Conservation (phyloP, 352 stramenopile genomes). For the Pythium brassicae region DNA sequence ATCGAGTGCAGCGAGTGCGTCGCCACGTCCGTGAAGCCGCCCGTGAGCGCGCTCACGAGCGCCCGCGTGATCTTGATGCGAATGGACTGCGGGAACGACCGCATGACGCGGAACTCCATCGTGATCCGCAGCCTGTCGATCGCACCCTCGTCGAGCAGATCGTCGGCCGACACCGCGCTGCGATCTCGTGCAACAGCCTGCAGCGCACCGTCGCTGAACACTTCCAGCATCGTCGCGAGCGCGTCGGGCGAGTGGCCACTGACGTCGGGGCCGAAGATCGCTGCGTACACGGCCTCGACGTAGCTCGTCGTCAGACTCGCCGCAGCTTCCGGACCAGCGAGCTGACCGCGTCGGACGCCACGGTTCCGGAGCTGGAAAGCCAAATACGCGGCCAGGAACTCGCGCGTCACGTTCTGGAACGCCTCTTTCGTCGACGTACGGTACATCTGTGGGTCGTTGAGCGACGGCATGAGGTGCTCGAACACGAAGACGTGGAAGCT, state of each 20-base stretch:
- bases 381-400: constrained; percentile 37
- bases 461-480: constrained; percentile 35
- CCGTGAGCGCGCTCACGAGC: constrained; percentile 46
- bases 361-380: constrained; percentile 19
- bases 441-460: constrained; percentile 75
- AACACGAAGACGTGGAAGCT: constrained; percentile 60
- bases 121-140: constrained; percentile 61
- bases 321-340: background rate
- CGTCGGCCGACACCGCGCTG: background rate
- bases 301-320: constrained; percentile 20
- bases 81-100: constrained; percentile 68
- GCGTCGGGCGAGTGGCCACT: constrained; percentile 68
- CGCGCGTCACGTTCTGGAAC: constrained; percentile 29
- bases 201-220: constrained; percentile 37
- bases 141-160: constrained; percentile 26
- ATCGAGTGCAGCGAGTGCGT: constrained; percentile 34
- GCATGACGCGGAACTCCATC: constrained; percentile 69
- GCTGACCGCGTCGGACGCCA: background rate
- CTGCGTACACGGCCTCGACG: constrained; percentile 29
- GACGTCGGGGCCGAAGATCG: constrained; percentile 45
- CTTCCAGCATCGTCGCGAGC: constrained; percentile 58
- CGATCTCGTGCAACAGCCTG: constrained; percentile 10
- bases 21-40: constrained; percentile 36
- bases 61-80: constrained; percentile 43
- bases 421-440: constrained; percentile 43